phyloP scores from a whole-genome alignment of 139 green algal genomes.

The Asterochloris sp. region DNA sequence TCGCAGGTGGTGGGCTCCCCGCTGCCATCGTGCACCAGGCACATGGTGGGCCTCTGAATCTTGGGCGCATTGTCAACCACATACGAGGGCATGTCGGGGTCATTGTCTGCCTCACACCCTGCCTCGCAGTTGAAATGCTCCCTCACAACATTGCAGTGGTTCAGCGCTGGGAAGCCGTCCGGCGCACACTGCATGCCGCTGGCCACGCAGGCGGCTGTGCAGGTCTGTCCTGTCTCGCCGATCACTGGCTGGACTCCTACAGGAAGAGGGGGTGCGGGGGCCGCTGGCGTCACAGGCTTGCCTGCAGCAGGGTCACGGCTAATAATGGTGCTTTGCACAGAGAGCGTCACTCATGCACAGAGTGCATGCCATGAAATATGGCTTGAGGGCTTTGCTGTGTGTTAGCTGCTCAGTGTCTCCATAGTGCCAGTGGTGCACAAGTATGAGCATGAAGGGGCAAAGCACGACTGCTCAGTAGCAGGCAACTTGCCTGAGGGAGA shows the following conservation, averaged over 20 bases:
- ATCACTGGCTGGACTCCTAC: conserved; percentile 31
- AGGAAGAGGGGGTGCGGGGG: conserved; percentile 36
- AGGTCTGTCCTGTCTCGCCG: conserved; percentile 32
- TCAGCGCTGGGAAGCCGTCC: conserved; percentile 46
- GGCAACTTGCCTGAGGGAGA: conserved; percentile 43
- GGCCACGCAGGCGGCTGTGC: conserved; percentile 39
- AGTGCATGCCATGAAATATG: no score
- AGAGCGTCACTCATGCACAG: no score
- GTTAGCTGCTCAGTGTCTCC: no score
- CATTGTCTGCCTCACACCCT: conserved; percentile 27
- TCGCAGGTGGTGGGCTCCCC: conserved; percentile 29
- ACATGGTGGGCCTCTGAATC: conserved; percentile 56
- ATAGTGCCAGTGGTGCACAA: no score
- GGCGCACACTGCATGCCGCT: conserved; percentile 32
- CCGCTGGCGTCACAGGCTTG: conserved; percentile 39
- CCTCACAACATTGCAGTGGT: conserved; percentile 67
- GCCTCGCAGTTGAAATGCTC: conserved; percentile 58
- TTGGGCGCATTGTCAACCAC: conserved; percentile 58
- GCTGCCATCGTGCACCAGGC: conserved; percentile 28
- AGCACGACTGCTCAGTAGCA: no score
- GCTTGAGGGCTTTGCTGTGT: no score
- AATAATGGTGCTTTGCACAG: no score
- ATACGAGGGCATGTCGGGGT: conserved; percentile 44
- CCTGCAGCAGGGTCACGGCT: conserved; percentile 21
- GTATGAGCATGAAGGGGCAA: no score